Base-by-base conservation (phyloP, 352 stramenopile genomes). In the Detonula confervacea region DNA sequence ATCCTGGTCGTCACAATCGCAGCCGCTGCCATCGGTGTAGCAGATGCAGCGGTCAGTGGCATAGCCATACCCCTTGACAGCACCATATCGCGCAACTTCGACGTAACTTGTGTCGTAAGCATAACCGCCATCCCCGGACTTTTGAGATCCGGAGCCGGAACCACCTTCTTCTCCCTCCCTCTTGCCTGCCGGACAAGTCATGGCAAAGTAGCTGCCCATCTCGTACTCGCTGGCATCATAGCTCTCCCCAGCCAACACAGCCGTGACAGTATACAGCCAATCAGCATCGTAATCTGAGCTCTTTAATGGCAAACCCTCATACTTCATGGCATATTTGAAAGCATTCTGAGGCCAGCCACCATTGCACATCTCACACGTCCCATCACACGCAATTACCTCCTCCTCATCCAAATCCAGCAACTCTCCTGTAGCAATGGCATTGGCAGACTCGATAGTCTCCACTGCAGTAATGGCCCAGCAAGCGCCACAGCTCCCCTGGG, bases 391-490 rank as follows among this genome's bases (percentile, higher is more conserved):
- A 42, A 98, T 95, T 20, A 98, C 80, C 87, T 98, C 93, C 65
- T 98, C 92, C 88, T 98, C 95, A 24, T 93, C 97, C 14, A 98
- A 90, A 69, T 92, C 90, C 16, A 94, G 81, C 16, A 95, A 77
- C 1, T 80, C 85, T 25, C 92, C 90, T 1, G 88, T 95, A 14
- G 83, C 61, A 33, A 98, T 92, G 25, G 93, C 96, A 77, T 97
- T 91, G 2, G 91, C 95, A 8, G 94, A 95, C 86, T 99, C 96
- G 1, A 98, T 78, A 3, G 93, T 95, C 2, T 95, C 93, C 4
- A 96, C 90, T 1, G 95, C 95, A 9, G 96, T 98, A 71, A 98
- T 98, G 8, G 96, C 96, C 96, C 96, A 98, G 90, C 96, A 98
- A 37, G 96, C 98, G 22, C 96, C 96, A 75, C 96, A 98, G 68